Evolutionary conservation across 306 rosid genomes (phyloP), one percentile per base, ranked within the genome.

Genomic region (Ormosia emarginata): DNA sequence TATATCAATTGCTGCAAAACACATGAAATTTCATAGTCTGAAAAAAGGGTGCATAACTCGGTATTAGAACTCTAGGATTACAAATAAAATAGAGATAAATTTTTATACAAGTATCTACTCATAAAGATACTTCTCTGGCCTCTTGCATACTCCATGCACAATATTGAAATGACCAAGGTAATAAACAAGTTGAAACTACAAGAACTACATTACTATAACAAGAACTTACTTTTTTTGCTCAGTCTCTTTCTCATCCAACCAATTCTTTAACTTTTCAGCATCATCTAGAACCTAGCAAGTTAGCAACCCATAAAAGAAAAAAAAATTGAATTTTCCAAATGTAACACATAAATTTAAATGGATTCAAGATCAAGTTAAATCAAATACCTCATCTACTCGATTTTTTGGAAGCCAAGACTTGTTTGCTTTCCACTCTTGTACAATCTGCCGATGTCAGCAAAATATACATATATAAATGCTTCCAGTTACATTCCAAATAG

Each of bases 391-490:
- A 77, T 92, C 89, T 17, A 90, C 89, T 82, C 78, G 79, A 67
- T 88, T 93, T 83, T 92, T 87, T 15, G 94, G 94, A 84, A 95
- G 86, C 99, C 98, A 95, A 50, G 96, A 61, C 80, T 93, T 95
- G 10, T 87, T 90, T 56, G 80, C 79, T 85, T 92, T 89, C 99
- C 99, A 95, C 66, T 81, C 86, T 24, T 85, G 82, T 52, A 89
- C 86, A 74, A 91, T 91, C 99, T 95, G 91, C 71, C 81, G 64
- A 69, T 40, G 79, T 63, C 84, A 86, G 64, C 18, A 76, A 72
- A 82, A 46, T 37, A 84, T 72, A 34, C 29, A 63, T 11, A 12
- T 14, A 37, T 67, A 46, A 84, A 67, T 77, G 82, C 56, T 58
- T 58, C 46, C 8, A 37, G 68, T 63, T 76, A 39, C 71, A 50